Evolutionary conservation across 2,329 filamentous ascomycete genomes (phyloP).

Genomic region (Colletotrichum agaves): DNA sequence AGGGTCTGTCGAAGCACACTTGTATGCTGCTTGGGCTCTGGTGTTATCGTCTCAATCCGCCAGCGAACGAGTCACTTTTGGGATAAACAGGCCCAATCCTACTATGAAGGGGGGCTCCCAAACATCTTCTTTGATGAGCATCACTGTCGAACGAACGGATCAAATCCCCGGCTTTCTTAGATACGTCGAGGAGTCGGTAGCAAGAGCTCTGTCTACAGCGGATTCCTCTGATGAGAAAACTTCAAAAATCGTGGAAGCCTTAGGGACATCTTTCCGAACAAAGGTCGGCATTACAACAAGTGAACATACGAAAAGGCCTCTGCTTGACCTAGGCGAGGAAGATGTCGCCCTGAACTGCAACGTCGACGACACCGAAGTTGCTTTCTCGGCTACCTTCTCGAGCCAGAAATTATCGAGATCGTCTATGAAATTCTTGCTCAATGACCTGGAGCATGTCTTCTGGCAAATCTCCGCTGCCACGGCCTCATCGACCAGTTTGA

Average conservation of each 20-base stretch:
- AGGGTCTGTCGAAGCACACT: not conserved
- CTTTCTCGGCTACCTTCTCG: not conserved
- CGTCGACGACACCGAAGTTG: not conserved
- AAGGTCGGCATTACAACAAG: not conserved
- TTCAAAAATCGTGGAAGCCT: rapidly evolving
- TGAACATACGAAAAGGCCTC: not conserved
- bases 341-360: not conserved
- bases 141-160: not conserved
- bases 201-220: too few relatives aligned
- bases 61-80: not conserved
- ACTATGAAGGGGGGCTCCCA: rapidly evolving
- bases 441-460: conserved; percentile 19
- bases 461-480: not conserved
- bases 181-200: not conserved
- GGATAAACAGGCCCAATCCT: not conserved
- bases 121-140: not conserved
- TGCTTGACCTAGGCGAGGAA: not conserved
- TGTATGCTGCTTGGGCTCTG: conserved; percentile 24
- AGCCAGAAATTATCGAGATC: not conserved
- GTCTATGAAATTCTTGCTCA: not conserved
- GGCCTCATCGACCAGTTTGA: not conserved
- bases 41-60: not conserved
- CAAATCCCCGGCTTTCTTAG: not conserved
- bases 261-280: not conserved
- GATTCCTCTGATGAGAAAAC: too few relatives aligned